A percentile compares a stretch with the other conserved stretches of the same genome.
phyloP scores from a whole-genome alignment of 225 moss, liverwort and hornwort genomes.

The Sphagnum contortum region DNA sequence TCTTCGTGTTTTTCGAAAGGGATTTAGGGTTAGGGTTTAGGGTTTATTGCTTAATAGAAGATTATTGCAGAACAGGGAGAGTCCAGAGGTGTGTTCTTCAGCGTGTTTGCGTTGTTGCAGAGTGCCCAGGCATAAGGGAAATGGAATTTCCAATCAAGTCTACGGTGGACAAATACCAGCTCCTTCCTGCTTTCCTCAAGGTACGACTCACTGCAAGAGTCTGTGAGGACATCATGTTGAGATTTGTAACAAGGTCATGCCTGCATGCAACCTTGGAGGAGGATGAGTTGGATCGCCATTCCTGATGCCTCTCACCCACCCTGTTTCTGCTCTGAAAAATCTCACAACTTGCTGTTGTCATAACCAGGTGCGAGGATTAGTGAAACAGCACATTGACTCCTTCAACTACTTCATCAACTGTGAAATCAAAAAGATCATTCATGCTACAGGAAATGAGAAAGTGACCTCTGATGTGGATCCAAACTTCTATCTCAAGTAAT shows the following conservation, averaged over 20 bases:
- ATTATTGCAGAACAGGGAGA: too few relatives aligned
- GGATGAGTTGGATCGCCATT: too few relatives aligned
- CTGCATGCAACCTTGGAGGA: neutral
- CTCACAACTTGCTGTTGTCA: neutral
- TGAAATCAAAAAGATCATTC: constrained; percentile 97
- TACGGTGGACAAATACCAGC: constrained; percentile 80
- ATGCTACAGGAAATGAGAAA: constrained; percentile 97
- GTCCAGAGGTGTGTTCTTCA: too few relatives aligned
- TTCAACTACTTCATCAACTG: constrained; percentile 99
- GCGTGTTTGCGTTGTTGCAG: too few relatives aligned
- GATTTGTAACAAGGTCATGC: too few relatives aligned
- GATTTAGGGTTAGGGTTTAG: too few relatives aligned
- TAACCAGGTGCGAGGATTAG: constrained; percentile 80
- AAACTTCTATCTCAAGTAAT: constrained; percentile 93
- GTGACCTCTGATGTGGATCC: constrained; percentile 93
- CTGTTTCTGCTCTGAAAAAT: neutral
- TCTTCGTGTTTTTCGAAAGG: too few relatives aligned
- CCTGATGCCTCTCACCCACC: too few relatives aligned
- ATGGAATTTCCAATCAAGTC: too few relatives aligned
- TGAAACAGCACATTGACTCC: constrained; percentile 99
- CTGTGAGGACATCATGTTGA: neutral
- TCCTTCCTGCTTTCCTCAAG: constrained; percentile 98
- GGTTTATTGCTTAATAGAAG: too few relatives aligned
- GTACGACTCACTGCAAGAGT: constrained; percentile 13
- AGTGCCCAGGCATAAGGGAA: too few relatives aligned